Evolutionary conservation across 805 yeast species (phyloP).

Genomic region (Sungouiozyma ichnusensis): DNA sequence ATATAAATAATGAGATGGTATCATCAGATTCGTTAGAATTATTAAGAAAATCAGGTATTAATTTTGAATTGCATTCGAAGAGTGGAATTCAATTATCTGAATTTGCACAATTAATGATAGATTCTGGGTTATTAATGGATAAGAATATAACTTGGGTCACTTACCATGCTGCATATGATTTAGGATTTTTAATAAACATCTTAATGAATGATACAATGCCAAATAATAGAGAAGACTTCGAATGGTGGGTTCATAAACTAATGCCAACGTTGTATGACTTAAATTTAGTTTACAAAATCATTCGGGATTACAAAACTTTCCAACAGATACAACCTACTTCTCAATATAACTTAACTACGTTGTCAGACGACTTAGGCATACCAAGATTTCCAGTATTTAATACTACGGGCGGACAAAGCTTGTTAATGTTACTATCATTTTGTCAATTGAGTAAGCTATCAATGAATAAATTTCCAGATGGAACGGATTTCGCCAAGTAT

Average conservation of each 20-base stretch:
- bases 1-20: slow-evolving; percentile 69
- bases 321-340: slow-evolving; percentile 10
- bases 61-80: slow-evolving; percentile 60
- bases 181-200: slow-evolving; percentile 76
- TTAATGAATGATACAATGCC: slow-evolving; percentile 73
- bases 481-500: slow-evolving; percentile 30
- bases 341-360: slow-evolving; percentile 36
- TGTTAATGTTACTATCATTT: slow-evolving; percentile 54
- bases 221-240: slow-evolving; percentile 64
- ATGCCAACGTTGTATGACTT: slow-evolving; percentile 82
- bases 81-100: slow-evolving; percentile 70
- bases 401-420: slow-evolving; percentile 53
- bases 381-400: slow-evolving; percentile 47
- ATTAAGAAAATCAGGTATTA: slow-evolving; percentile 71
- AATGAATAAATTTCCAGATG: slow-evolving; percentile 27
- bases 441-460: slow-evolving; percentile 39
- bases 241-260: slow-evolving; percentile 55
- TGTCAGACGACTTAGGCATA: slow-evolving; percentile 62
- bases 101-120: slow-evolving; percentile 76
- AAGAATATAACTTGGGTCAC: slow-evolving; percentile 69
- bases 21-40: slow-evolving; percentile 76
- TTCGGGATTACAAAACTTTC: slow-evolving; percentile 19
- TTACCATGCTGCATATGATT: slow-evolving; percentile 89
- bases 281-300: slow-evolving; percentile 39
- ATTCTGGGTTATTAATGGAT: slow-evolving; percentile 75